phyloP scores from a whole-genome alignment of 2,329 filamentous ascomycete species.

The Nemania serpens region DNA sequence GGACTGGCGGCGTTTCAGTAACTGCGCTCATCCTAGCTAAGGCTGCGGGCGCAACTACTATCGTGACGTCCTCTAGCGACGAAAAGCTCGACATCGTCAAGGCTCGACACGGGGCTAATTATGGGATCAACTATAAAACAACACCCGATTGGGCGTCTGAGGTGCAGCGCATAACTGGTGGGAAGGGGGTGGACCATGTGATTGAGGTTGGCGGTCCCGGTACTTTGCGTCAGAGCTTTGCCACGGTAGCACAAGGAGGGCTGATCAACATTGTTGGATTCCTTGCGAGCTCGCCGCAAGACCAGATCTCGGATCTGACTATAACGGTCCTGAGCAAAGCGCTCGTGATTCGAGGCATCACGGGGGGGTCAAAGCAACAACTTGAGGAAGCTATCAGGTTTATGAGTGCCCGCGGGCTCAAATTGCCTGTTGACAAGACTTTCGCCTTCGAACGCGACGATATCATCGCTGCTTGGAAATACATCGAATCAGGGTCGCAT shows the following conservation, averaged over 20 bases:
- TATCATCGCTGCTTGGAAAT: conserved; percentile 28
- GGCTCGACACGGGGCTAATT: conserved; percentile 47
- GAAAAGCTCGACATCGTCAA: conserved; percentile 48
- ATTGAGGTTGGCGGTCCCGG: conserved; percentile 47
- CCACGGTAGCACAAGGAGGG: conserved; percentile 50
- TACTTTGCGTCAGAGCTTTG: conserved; percentile 51
- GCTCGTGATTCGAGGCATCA: conserved; percentile 43
- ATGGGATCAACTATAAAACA: conserved; percentile 55
- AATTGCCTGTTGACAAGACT: conserved; percentile 42
- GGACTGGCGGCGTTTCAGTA: conserved; percentile 53
- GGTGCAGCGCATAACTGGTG: conserved; percentile 49
- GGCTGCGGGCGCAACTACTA: conserved; percentile 49
- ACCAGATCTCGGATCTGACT: conserved; percentile 42
- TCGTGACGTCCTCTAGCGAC: conserved; percentile 59
- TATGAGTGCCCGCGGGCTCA: conserved; percentile 35
- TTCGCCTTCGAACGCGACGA: conserved; percentile 42
- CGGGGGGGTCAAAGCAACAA: conserved; percentile 42
- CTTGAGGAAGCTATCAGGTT: conserved; percentile 43
- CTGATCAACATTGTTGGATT: conserved; percentile 53
- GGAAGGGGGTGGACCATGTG: conserved; percentile 49
- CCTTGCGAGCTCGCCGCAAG: conserved; percentile 25
- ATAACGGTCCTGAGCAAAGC: conserved; percentile 37
- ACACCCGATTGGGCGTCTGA: conserved; percentile 51
- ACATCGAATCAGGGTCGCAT: conserved; percentile 36
- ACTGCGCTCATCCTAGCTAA: conserved; percentile 52